Evolutionary conservation across 1,139 yeast species (phyloP), one percentile per base, ranked within the genome.

Genomic region (Yarrowia galli): DNA sequence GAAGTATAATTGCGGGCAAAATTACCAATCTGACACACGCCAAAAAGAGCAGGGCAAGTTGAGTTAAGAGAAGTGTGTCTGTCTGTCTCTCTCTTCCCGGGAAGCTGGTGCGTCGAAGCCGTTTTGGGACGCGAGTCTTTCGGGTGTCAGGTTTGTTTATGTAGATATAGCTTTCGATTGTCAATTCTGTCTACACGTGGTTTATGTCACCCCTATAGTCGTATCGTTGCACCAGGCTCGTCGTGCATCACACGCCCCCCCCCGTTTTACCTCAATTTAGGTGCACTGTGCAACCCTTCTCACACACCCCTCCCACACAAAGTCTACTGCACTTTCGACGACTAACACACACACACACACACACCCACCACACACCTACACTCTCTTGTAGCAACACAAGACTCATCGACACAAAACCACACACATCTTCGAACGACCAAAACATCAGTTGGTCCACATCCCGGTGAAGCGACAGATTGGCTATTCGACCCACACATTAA

Each of bases 231-330:
- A 49, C 38, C 20, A 8, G 45, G 25, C 28, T 28, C 12, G 60
- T 54, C 60, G 46, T 54, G 61, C 61, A 54, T 54, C 46, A 16
- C 4, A 40, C 15, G n/a, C 40, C 43, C 20, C 58, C 58, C 61
- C 61, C 46, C 61, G 48, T 54, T 54, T 54, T 54, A 40, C 61
- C 61, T 54, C 61, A 54, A 54, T 54, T 54, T 54, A 54, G 61
- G 61, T 54, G 61, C 61, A 54, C 61, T 54, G 61, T 54, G 46
- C 61, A 54, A 54, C 61, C 61, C 61, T 54, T 54, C 61, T 36
- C 60, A 15, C 42, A 35, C 58, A 35, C 58, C 42, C 58, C 60
- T 53, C 61, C 45, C 61, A 38, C 61, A 38, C 61, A 54, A 40
- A 54, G 46, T 38, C 61, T 54, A 53, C 58, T 53, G 40, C 40